Evolutionary conservation across 2,329 filamentous ascomycete genomes (phyloP), one percentile per base, ranked within the genome.

Genomic region (Penicillium sp.): DNA sequence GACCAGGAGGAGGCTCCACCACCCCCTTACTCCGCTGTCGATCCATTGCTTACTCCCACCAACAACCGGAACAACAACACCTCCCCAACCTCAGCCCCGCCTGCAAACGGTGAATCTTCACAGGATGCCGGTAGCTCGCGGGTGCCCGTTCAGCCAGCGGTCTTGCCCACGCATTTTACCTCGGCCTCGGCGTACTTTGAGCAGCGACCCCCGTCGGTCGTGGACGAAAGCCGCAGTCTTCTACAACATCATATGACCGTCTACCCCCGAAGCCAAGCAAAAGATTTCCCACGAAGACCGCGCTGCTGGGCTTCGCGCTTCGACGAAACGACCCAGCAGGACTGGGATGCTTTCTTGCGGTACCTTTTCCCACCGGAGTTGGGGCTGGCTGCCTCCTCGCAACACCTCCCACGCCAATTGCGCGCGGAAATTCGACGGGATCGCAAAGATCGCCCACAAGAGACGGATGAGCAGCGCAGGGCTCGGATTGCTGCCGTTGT

Each of bases 261-360:
- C 46, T 75, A 74, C 42, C 68, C 72, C 8, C 68, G 72, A 40
- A 76, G 71, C 50, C 72, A 75, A 55, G 61, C 69, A 0, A 75
- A 74, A 50, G 74, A 77, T 48, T 75, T 75, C 14, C 67, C 70
- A n/a, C 72, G 73, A 27, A 68, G 73, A 39, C 72, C 74, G 1
- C 74, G 75, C 2, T 75, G 74, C 55, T 75, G 74, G 73, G 69
- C 65, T 39, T 53, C 67, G 14, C 65, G 67, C 10, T 59, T 60
- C 39, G 59, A 67, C 22, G 70, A 75, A 43, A 66, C 76, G 29
- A 60, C 62, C 40, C 71, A 75, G 60, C 69, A 73, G 59, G 75
- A 78, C 58, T 77, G 75, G 75, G 68, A 74, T 52, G 73, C 69
- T 9, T 78, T 77, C 54, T 53, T 76, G 22, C 70, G 71, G 42